Evolutionary conservation across 1,284 basidiomycete genomes (phyloP), one percentile per base, ranked within the genome.

Genomic region (Heterobasidion annosum): DNA sequence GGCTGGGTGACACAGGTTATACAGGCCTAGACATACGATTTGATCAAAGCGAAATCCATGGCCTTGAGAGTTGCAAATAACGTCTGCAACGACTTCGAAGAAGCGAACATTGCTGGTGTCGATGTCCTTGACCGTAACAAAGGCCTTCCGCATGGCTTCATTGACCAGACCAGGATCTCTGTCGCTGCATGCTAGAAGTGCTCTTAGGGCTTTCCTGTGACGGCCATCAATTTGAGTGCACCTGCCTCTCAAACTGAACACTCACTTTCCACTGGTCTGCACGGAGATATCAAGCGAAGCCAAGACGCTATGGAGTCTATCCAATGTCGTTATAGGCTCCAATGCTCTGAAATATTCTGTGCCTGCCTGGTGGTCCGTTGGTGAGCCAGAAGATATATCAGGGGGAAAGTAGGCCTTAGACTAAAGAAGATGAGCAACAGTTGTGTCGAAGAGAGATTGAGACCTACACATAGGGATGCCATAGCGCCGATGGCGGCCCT

Each of bases 1-100:
- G 34, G 82, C 76, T 2, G 83, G 81, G 66, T 96, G 90, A 37
- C 90, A 89, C 2, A 98, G 78, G 66, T 96, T 96, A 18, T 90
- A 85, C 9, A 97, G 71, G 0, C 88, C 89, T 4, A 96, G 75
- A 62, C 88, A 94, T n/a, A 85, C 78, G 9, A 84, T 74, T 64
- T 96, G 91, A 34, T 81, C 75, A 62, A 91, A 89, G 8, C 76
- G 79, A 66, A 93, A 88, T 34, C 75, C 73, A 62, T 82, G 85
- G 15, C 65, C 67, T 7, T 83, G 76, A 8, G 70, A 68, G 2
- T 76, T 79, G 63, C 85, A 81, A 35, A 91, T 73, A n/a, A 88
- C 78, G 47, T 92, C 87, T 1, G 82, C 79, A 1, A 95, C 75
- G 25, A 89, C 83, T 61, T 89, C 86, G 63, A 97, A 96, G 68